A percentile compares a stretch with the other conserved stretches of the same genome.
Conservation (phyloP, 305 asterid genomes). For the Striga hermonthica region DNA sequence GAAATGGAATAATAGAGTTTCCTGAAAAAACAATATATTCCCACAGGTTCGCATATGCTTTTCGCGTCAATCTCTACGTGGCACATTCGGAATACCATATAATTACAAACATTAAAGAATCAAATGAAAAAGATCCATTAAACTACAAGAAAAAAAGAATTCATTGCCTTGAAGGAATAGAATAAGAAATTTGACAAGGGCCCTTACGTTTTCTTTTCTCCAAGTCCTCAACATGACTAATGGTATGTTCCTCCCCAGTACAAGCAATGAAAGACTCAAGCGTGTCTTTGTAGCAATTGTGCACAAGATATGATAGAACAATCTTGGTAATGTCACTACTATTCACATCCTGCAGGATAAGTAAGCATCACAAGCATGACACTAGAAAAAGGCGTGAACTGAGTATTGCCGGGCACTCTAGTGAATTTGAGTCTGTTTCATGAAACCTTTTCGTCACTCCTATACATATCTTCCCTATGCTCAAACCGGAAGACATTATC, state of each 20-base stretch:
- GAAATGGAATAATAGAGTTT: background rate
- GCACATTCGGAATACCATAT: no score
- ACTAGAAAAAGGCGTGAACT: background rate
- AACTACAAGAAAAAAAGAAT: background rate
- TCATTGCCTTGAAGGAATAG: constrained; percentile 1
- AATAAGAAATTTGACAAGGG: constrained; percentile 4
- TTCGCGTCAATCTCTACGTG: background rate
- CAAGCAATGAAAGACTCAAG: constrained; percentile 64
- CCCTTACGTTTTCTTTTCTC: constrained; percentile 79
- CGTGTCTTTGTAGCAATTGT: constrained; percentile 79
- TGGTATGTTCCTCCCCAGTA: constrained; percentile 57
- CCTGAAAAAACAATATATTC: background rate
- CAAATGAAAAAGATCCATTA: background rate
- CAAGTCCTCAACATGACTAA: constrained; percentile 62
- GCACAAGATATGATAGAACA: constrained; percentile 78
- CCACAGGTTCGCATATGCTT: background rate
- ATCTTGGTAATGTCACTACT: constrained; percentile 67
- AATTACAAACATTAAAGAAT: background rate
- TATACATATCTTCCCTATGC: background rate
- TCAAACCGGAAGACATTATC: no score
- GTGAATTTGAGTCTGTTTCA: background rate
- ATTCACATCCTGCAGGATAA: constrained; percentile 48
- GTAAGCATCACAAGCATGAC: background rate
- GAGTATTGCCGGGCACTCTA: background rate
- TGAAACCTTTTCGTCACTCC: background rate